Conservation (phyloP, 768 basidiomycete species). For the Boletus pseudopeckii region DNA sequence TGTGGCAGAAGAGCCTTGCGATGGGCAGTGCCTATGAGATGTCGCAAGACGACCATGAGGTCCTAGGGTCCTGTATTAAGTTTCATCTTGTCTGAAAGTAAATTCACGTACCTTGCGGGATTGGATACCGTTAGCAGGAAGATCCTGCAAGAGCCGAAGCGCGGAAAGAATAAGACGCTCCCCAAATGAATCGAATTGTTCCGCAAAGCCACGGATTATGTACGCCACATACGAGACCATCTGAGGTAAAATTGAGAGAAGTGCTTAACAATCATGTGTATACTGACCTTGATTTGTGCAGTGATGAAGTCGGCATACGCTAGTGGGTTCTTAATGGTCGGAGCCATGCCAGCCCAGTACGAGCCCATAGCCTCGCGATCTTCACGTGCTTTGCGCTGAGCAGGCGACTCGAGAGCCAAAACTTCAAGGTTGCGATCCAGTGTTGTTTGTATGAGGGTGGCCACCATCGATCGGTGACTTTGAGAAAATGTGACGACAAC, state of each 20-base stretch:
- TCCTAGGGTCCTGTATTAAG: constrained; percentile 49
- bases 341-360: constrained; percentile 80
- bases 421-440: constrained; percentile 78
- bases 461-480: constrained; percentile 63
- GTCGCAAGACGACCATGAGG: constrained; percentile 87
- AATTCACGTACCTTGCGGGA: constrained; percentile 64
- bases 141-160: constrained; percentile 89
- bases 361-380: constrained; percentile 80
- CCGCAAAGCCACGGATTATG: constrained; percentile 68
- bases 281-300: constrained; percentile 82
- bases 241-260: constrained; percentile 37
- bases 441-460: constrained; percentile 63
- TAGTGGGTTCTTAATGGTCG: constrained; percentile 64
- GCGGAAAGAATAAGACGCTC: constrained; percentile 78
- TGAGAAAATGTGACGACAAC: constrained; percentile 90
- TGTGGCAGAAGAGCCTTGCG: constrained; percentile 75
- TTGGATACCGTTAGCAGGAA: constrained; percentile 79
- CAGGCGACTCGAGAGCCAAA: constrained; percentile 73
- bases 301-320: constrained; percentile 82
- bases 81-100: not conserved
- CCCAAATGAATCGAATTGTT: constrained; percentile 68
- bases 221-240: constrained; percentile 91
- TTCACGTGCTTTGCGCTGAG: constrained; percentile 73
- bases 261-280: not conserved
- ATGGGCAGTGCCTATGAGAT: constrained; percentile 77